Evolutionary conservation across 2,329 filamentous ascomycete genomes (phyloP).

Genomic region (Colletotrichum siamense): DNA sequence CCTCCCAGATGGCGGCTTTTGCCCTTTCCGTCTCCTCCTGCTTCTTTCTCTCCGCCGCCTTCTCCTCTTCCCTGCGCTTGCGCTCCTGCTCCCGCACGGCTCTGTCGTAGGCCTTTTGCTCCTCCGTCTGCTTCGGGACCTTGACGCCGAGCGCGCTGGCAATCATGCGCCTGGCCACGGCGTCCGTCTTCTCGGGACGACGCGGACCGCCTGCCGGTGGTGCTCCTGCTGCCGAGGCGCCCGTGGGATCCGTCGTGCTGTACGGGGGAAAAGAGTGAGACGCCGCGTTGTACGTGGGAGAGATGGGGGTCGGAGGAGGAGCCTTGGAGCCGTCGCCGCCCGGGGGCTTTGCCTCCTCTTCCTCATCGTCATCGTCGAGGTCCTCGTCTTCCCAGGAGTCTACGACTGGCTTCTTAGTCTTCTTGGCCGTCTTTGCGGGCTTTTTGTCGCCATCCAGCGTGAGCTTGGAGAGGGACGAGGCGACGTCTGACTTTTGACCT

Average conservation of each 20-base stretch:
- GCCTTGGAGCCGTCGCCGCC: constrained; percentile 43
- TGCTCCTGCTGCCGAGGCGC: neutral
- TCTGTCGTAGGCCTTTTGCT: constrained; percentile 86
- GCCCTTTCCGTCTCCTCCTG: constrained; percentile 73
- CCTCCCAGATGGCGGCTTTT: constrained; percentile 89
- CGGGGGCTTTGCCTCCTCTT: constrained; percentile 29
- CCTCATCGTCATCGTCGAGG: constrained; percentile 27
- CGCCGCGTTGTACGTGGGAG: constrained; percentile 47
- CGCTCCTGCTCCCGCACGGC: constrained; percentile 85
- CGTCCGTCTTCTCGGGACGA: constrained; percentile 90
- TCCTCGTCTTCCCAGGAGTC: constrained; percentile 64
- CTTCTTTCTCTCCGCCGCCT: constrained; percentile 64
- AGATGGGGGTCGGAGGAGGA: constrained; percentile 72
- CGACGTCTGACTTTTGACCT: constrained; percentile 29
- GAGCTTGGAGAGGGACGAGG: constrained; percentile 36
- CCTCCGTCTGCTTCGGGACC: constrained; percentile 82
- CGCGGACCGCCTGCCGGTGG: constrained; percentile 27
- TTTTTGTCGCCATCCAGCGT: constrained; percentile 30
- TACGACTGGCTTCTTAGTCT: constrained; percentile 34
- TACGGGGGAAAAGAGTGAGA: constrained; percentile 26
- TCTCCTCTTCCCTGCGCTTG: constrained; percentile 76
- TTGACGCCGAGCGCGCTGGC: constrained; percentile 84
- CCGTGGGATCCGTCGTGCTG: constrained; percentile 20
- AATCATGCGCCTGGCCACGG: constrained; percentile 88
- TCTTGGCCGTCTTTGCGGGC: constrained; percentile 28